Percentiles rank a stretch among this genome's conserved stretches.
Conservation (phyloP, 768 basidiomycete genomes). For the Xerocomellus amylosporus region DNA sequence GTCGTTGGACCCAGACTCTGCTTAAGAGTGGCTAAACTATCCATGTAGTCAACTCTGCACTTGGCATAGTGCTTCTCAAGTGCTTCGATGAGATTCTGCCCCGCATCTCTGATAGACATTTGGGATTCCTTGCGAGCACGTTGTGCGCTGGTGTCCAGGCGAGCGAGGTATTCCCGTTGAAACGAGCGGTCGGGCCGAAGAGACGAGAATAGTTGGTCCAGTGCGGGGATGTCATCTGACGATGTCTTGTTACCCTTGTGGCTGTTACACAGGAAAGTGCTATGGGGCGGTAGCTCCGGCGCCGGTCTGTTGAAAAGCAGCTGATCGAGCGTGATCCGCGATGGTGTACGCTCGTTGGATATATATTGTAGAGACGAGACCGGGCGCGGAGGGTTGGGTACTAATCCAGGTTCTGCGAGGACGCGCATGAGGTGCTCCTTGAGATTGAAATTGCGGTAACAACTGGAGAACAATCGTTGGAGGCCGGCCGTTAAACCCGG, state of each 20-base stretch:
- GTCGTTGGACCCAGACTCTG: not conserved
- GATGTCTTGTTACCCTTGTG: no score
- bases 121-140: not conserved
- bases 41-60: not conserved
- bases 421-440: constrained; percentile 1
- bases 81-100: not conserved
- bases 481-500: not conserved
- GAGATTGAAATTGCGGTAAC: constrained; percentile 6
- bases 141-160: not conserved
- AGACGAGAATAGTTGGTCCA: not conserved
- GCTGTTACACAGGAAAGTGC: not conserved
- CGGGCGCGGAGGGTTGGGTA: not conserved
- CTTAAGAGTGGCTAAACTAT: not conserved
- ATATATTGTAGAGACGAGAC: not conserved
- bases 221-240: not conserved
- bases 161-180: not conserved
- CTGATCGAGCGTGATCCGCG: not conserved
- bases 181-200: not conserved
- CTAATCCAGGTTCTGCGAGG: no score
- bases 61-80: not conserved
- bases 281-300: not conserved
- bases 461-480: constrained; percentile 10
- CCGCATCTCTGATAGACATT: not conserved
- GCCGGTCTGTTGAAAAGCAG: not conserved
- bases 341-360: not conserved